Evolutionary conservation across 2,329 filamentous ascomycete genomes (phyloP), one percentile per base, ranked within the genome.

Genomic region (Nemania sp.): DNA sequence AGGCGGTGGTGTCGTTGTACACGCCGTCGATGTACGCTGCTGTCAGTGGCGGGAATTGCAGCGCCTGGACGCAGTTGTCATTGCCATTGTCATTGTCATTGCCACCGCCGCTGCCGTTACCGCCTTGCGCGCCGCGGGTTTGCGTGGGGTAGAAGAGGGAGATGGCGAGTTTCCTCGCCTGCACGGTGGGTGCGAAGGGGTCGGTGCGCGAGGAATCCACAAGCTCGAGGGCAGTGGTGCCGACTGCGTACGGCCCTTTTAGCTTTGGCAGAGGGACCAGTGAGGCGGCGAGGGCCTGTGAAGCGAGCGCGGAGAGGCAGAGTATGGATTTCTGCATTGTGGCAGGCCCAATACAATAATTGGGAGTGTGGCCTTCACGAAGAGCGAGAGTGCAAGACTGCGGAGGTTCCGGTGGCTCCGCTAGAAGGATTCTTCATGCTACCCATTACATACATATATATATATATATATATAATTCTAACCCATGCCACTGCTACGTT

Each of bases 91-190:
- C n/a, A n/a, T n/a, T n/a, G n/a, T n/a, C n/a, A n/a, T n/a, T n/a
- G n/a, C n/a, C n/a, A n/a, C n/a, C n/a, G n/a, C n/a, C n/a, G n/a
- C n/a, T n/a, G n/a, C n/a, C n/a, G n/a, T n/a, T n/a, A n/a, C n/a
- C n/a, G n/a, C n/a, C n/a, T n/a, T n/a, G n/a, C n/a, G n/a, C n/a
- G n/a, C n/a, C n/a, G n/a, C n/a, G n/a, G n/a, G n/a, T n/a, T n/a
- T n/a, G n/a, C n/a, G 57, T 61, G 24, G 47, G 57, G 27, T 61
- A 61, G 47, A 61, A 61, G 47, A 61, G 57, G 13, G 57, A 61
- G 47, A 61, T 38, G 22, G 22, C 47, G 11, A 61, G 57, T 2
- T 61, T 32, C 24, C 57, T 35, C 5, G 45, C 15, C 8, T 61
- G 57, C 7, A 52, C 26, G 10, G 47, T 61, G 4, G 57, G 57